Percentiles rank a stretch among this genome's conserved stretches.
Evolutionary conservation across 257 asterid species (phyloP).

Genomic region (Solanum neorickii): DNA sequence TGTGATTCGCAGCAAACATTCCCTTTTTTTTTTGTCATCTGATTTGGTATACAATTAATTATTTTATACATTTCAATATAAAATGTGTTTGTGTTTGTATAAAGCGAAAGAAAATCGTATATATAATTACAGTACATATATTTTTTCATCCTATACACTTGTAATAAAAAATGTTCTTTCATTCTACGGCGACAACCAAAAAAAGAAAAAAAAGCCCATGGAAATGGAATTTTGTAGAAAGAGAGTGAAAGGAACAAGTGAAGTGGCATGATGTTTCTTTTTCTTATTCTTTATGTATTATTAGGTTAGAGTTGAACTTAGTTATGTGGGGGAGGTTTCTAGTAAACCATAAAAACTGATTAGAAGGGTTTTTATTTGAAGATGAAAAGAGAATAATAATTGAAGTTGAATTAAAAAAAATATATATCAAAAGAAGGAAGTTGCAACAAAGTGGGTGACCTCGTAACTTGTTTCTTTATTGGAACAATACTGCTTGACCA

Average conservation of each 20-base stretch:
- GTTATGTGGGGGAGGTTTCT: background rate
- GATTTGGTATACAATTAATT: no score
- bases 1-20: no score
- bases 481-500: background rate
- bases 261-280: background rate
- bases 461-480: background rate
- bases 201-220: background rate
- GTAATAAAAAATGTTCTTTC: no score
- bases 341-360: background rate
- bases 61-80: no score
- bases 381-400: background rate
- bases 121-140: no score
- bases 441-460: background rate
- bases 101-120: no score
- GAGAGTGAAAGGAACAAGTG: background rate
- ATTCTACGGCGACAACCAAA: background rate
- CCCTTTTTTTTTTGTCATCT: no score
- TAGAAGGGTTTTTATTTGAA: background rate
- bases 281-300: background rate
- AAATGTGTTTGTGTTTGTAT: no score
- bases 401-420: background rate
- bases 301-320: background rate
- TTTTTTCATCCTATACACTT: no score
- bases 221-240: background rate
- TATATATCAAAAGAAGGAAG: background rate